phyloP scores from a whole-genome alignment of 345 rosid genomes.

The Chamaenerion angustifolium region DNA sequence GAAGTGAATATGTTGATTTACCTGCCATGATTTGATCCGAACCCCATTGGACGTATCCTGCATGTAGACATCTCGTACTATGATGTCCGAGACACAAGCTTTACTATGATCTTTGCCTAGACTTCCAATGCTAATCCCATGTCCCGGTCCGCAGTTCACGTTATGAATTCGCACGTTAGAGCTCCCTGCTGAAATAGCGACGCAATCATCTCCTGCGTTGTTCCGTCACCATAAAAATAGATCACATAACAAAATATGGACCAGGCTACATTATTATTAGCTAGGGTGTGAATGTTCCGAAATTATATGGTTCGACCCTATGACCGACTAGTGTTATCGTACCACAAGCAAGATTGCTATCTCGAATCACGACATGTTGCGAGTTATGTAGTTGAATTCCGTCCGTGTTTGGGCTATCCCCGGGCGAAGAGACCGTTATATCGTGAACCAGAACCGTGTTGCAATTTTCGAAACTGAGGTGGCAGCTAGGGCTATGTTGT shows the following conservation, averaged over 20 bases:
- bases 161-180: conserved; percentile 51
- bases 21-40: conserved; percentile 93
- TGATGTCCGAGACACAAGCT: conserved; percentile 73
- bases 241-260: too few species aligned
- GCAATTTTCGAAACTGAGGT: conserved; percentile 67
- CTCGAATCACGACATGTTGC: conserved; percentile 42
- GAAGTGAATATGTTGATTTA: too few species aligned
- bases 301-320: too few species aligned
- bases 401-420: conserved; percentile 72
- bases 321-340: too few species aligned
- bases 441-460: conserved; percentile 34
- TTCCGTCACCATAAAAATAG: too few species aligned
- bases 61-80: conserved; percentile 46
- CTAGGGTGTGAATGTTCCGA: too few species aligned
- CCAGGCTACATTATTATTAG: too few species aligned
- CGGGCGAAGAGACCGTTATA: conserved; percentile 54
- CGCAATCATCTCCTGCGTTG: conserved; percentile 70
- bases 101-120: conserved; percentile 49
- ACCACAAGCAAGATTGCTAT: conserved; percentile 63
- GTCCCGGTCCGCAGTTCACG: conserved; percentile 81
- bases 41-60: conserved; percentile 52
- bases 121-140: conserved; percentile 81
- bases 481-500: conserved; percentile 78
- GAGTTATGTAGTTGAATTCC: conserved; percentile 85
- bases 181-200: conserved; percentile 76